These are phyloP conservation scores for Aspergillus puulaauensis DNA, from an alignment of 2,329 filamentous ascomycete species.

Conservation along the genomic window DNA sequence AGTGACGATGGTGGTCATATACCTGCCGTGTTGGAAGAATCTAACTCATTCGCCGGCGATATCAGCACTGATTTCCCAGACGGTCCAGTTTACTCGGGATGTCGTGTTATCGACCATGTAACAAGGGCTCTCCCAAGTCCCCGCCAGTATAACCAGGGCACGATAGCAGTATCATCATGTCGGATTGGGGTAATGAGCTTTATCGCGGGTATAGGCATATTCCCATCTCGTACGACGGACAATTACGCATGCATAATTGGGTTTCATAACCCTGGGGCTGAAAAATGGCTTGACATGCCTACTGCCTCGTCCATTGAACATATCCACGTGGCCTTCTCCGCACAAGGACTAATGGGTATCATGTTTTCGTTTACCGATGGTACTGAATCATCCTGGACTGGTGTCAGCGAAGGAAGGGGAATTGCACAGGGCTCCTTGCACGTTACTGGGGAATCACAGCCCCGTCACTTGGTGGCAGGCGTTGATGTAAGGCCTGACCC, in stretches of 20 bases:
- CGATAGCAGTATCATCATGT: constrained; percentile 8
- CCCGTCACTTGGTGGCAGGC: constrained; percentile 2
- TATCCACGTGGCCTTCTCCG: not conserved
- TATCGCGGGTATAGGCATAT: constrained; percentile 7
- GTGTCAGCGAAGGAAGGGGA: not conserved
- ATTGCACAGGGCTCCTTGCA: not conserved
- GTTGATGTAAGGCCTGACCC: constrained; percentile 3
- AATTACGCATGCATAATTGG: not conserved
- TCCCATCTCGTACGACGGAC: not conserved
- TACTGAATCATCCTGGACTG: constrained; percentile 6
- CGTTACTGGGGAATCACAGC: not conserved
- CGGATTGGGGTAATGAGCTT: constrained; percentile 4
- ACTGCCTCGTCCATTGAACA: not conserved
- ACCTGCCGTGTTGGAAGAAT: not conserved
- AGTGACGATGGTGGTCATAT: not conserved
- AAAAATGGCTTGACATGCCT: constrained; percentile 3
- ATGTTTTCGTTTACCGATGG: constrained; percentile 1
- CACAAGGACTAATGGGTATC: constrained; percentile 9
- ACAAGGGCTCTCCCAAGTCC: not conserved
- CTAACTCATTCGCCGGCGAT: not conserved
- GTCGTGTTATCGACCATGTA: constrained; percentile 1
- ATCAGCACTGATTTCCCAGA: not conserved
- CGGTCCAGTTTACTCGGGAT: constrained; percentile 1
- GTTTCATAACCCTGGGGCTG: constrained; percentile 1
- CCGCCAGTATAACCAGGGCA: not conserved